These are phyloP conservation scores for Malus sieversii DNA, from an alignment of 306 rosid species.

Conservation along the genomic window DNA sequence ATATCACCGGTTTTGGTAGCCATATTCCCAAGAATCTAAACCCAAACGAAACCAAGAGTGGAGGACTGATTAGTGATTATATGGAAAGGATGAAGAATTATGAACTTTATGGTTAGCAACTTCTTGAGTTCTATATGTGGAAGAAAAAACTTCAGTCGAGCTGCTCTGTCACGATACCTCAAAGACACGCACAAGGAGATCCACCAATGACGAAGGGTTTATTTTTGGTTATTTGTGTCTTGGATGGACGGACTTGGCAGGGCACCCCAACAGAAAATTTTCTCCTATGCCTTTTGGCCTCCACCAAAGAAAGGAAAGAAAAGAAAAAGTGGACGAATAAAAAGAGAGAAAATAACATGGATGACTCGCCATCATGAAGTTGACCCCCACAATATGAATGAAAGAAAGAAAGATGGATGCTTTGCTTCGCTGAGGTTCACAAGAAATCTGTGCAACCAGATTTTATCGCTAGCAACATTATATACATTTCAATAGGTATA, in stretches of 20 bases:
- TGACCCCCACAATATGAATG: conserved; percentile 7
- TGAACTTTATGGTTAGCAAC: background rate
- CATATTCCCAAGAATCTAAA: background rate
- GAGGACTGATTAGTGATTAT: background rate
- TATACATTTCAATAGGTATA: background rate
- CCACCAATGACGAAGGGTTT: no score
- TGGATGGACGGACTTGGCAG: background rate
- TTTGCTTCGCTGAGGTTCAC: conserved; percentile 1
- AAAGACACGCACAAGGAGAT: background rate
- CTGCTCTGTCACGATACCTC: background rate
- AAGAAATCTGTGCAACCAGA: background rate
- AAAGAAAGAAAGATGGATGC: background rate
- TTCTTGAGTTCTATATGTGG: background rate
- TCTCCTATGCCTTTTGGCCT: background rate
- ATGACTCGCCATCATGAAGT: conserved; percentile 4
- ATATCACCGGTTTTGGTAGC: background rate
- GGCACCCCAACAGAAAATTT: no score
- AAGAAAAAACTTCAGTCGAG: background rate
- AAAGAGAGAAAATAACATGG: background rate
- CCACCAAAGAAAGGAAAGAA: background rate
- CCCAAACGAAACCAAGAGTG: background rate
- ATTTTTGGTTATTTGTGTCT: no score
- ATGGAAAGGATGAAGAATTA: background rate
- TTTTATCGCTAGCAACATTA: background rate
- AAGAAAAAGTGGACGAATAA: background rate